Evolutionary conservation across 805 yeast genomes (phyloP), one percentile per base, ranked within the genome.

Genomic region (Kockiozyma suomiensis): DNA sequence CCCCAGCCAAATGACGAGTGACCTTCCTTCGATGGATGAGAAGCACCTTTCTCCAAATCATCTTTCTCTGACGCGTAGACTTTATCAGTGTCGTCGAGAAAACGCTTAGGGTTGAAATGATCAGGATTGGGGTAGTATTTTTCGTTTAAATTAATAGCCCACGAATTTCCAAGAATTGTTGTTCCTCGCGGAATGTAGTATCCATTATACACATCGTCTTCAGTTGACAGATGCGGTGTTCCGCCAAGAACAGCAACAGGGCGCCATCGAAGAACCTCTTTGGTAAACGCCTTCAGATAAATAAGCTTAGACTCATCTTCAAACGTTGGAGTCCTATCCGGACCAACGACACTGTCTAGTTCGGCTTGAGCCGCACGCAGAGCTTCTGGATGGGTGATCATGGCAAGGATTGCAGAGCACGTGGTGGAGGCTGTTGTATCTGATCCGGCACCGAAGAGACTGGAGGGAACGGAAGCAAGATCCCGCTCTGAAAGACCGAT

Each of bases 1-100:
- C 59, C 59, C 47, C 45, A 41, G 55, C 59, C 54, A 8, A 41
- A 55, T 15, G 54, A 37, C 1, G 49, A 55, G 37, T 55, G 55
- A 23, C 49, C 59, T 33, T 28, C 46, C 19, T 40, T 50, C 17
- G 43, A 19, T 7, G 53, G 53, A 23, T 49, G 53, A 6, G 54
- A 4, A 3, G 17, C 17, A 1, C 54, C 54, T 41, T 40, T 50
- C 38, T 50, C 54, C 47, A 50, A 7, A 26, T 50, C 46, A 13
- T 2, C 26, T 26, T 50, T 50, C 26, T 50, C 54, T 3, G 47
- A 38, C 25, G 26, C 57, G 26, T 35, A 35, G 6, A n/a, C 32
- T 4, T 12, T 15, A 13, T 4, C 17, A 17, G 10, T 26, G 8
- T 38, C 47, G 12, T 7, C 35, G 4, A 50, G 33, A 30, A 51